Conservation (phyloP, 306 rosid species). For the Cicer yamashitae region DNA sequence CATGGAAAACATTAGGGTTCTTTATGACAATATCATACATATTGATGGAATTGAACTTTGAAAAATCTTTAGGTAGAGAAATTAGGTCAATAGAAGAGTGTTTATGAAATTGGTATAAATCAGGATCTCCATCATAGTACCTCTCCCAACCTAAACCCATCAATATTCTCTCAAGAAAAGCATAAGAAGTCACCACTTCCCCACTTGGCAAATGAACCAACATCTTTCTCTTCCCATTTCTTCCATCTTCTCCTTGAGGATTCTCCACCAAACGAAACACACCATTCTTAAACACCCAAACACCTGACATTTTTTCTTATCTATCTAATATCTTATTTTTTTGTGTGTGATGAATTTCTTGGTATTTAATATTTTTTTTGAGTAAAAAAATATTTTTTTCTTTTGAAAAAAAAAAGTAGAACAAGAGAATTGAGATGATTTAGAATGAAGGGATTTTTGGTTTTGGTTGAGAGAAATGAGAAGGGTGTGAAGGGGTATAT, state of each 20-base stretch:
- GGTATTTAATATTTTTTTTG: too few species aligned
- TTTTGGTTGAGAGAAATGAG: constrained; percentile 37
- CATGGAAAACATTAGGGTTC: constrained; percentile 86
- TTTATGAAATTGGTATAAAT: constrained; percentile 84
- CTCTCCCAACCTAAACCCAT: constrained; percentile 91
- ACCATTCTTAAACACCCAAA: constrained; percentile 84
- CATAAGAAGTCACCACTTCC: constrained; percentile 67
- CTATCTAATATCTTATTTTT: neutral
- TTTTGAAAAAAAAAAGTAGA: neutral
- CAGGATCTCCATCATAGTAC: constrained; percentile 86
- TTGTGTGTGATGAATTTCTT: too few species aligned
- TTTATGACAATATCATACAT: constrained; percentile 94
- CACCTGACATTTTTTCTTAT: constrained; percentile 71
- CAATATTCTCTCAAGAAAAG: constrained; percentile 66
- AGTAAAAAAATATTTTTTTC: too few species aligned
- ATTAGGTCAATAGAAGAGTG: constrained; percentile 85
- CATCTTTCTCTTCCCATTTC: constrained; percentile 60
- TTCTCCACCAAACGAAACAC: constrained; percentile 73
- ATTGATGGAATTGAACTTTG: constrained; percentile 79
- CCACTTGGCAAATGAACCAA: constrained; percentile 79
- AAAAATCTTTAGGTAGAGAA: constrained; percentile 82
- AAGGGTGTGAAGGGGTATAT: constrained; percentile 47
- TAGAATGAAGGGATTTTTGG: constrained; percentile 31
- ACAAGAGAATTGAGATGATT: neutral
- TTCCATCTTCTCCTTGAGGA: constrained; percentile 67